Conservation (phyloP, 106 monocot species). For the Allium cepa region DNA sequence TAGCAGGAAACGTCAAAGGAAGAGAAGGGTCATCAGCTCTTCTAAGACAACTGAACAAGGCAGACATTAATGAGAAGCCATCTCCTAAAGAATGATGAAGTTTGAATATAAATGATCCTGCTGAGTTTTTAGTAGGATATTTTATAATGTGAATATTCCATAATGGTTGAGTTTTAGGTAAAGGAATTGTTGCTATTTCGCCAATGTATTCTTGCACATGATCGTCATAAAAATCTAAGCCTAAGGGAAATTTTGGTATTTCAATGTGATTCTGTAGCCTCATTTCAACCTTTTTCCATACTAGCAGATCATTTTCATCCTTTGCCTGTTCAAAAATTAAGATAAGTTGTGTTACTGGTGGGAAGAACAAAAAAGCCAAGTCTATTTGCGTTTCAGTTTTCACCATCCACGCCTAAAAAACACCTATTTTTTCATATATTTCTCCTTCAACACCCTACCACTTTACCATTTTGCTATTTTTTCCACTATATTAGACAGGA, state of each 20-base stretch:
- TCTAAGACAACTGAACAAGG: slow-evolving; percentile 44
- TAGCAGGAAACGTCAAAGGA: slow-evolving; percentile 51
- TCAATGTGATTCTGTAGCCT: slow-evolving; percentile 49
- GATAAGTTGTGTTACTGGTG: too few species aligned
- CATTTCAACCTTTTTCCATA: slow-evolving; percentile 47
- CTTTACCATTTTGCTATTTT: too few species aligned
- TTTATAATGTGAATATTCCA: slow-evolving; percentile 68
- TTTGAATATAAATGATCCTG: slow-evolving; percentile 53
- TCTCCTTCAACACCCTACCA: too few species aligned
- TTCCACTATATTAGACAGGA: too few species aligned
- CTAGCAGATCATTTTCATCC: slow-evolving; percentile 27
- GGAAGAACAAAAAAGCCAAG: too few species aligned
- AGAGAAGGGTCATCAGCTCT: slow-evolving; percentile 57
- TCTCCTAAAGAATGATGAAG: slow-evolving; percentile 73
- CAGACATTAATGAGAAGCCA: slow-evolving; percentile 68
- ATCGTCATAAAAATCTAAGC: slow-evolving; percentile 38
- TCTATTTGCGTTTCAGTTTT: too few species aligned
- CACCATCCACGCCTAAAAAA: too few species aligned
- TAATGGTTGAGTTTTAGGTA: slow-evolving; percentile 30
- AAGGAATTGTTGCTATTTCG: slow-evolving; percentile 15
- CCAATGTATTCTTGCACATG: slow-evolving; percentile 39
- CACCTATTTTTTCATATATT: too few species aligned
- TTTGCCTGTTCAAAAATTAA: slow-evolving; percentile 16
- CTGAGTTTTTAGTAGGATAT: slow-evolving; percentile 37
- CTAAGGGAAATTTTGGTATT: slow-evolving; percentile 37